Evolutionary conservation across 371 early-diverging fungal species (phyloP), one percentile per base, ranked within the genome.

Genomic region (Chytridium lagenaria): DNA sequence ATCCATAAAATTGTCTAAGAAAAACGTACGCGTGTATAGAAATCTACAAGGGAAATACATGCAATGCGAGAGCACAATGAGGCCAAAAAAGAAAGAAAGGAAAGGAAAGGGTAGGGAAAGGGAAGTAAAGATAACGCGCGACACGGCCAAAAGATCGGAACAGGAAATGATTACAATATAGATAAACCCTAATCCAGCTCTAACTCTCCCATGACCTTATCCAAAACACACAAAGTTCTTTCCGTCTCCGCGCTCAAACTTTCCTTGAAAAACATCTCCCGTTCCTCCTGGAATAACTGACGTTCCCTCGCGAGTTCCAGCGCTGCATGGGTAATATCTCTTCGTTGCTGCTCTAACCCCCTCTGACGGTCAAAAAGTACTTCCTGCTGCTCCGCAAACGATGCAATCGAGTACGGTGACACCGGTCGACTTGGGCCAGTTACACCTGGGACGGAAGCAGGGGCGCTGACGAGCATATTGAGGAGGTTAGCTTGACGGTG

Each of bases 331-430:
- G 61, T 61, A 31, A 61, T 26, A 28, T 61, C 61, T 34, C 36
- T 34, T 10, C 61, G 30, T 7, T 61, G 61, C 7, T 30, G 3
- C 36, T 61, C 61, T 33, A 61, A 5, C 36, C 10, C 34, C 36
- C 36, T 61, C 61, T 16, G 61, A 7, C 37, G 16, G 34, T 28
- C 36, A 7, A 61, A 5, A 5, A 52, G 26, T 22, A 26, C 7
- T 26, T 52, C 55, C 55, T 52, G 55, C 55, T 52, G 61, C 61
- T 61, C 61, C 61, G 31, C 30, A 31, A 61, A 34, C 7, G 61
- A 31, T 10, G 61, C 34, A 15, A 37, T 5, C 36, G 61, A 26
- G 61, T 33, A 61, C 15, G 61, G 61, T 12, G 61, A 61, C 30
- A 26, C 34, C 7, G 61, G 36, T 15, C 61, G 30, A 15, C 36